Conservation (phyloP, 345 rosid genomes). For the Aquilaria sinensis region DNA sequence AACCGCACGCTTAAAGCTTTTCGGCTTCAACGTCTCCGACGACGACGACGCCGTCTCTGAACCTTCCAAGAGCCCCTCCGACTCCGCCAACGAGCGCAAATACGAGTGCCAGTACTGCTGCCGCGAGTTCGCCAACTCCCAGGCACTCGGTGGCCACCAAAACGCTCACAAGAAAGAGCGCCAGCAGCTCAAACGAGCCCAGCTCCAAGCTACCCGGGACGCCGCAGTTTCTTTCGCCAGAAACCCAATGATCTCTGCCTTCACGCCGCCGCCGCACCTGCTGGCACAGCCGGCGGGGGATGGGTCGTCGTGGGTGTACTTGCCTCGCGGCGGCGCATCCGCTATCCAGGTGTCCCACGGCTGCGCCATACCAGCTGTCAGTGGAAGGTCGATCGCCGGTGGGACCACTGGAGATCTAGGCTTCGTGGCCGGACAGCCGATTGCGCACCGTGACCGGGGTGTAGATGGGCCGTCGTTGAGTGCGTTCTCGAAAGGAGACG, state of each 20-base stretch:
- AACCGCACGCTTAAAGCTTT: conserved; percentile 65
- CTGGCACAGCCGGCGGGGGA: conserved; percentile 36
- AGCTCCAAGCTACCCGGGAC: conserved; percentile 56
- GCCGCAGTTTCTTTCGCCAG: conserved; percentile 58
- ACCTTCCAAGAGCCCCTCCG: conserved; percentile 24
- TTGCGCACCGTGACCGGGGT: conserved; percentile 27
- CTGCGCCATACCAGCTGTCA: conserved; percentile 27
- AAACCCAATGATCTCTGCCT: conserved; percentile 88
- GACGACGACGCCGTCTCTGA: conserved; percentile 43
- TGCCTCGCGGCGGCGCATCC: conserved; percentile 57
- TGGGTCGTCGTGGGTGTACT: conserved; percentile 73
- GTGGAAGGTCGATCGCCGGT: conserved; percentile 11
- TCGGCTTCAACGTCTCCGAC: conserved; percentile 75
- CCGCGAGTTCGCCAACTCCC: conserved; percentile 74
- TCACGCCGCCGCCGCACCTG: conserved; percentile 79
- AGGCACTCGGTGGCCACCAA: conserved; percentile 80
- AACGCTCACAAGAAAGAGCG: conserved; percentile 86
- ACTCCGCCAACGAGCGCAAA: conserved; percentile 44
- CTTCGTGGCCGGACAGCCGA: conserved; percentile 20
- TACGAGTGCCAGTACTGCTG: conserved; percentile 82
- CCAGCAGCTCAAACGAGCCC: conserved; percentile 74
- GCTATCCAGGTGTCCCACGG: conserved; percentile 85
- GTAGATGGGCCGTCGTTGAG: conserved; percentile 52
- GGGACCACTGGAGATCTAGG: conserved; percentile 31
- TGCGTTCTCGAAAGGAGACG: conserved; percentile 57